Percentiles rank a stretch among this genome's conserved stretches.
These are phyloP conservation scores for Rhododendron vialii DNA, from an alignment of 148 eudicot genomes.

Conservation along the genomic window DNA sequence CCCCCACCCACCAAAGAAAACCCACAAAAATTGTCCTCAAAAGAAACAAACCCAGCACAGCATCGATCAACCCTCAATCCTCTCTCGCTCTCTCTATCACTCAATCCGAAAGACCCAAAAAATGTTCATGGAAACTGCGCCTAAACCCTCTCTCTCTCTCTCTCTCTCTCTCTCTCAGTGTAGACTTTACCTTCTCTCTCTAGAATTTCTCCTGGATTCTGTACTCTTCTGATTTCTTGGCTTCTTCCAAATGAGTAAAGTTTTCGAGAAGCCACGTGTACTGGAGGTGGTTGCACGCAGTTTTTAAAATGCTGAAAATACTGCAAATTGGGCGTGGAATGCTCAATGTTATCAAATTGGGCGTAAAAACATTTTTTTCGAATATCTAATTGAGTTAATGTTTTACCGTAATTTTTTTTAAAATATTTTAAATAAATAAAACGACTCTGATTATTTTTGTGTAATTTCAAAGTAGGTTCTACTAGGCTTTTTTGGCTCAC, in stretches of 20 bases:
- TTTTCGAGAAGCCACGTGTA: slow-evolving; percentile 21
- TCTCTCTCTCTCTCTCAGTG: not conserved
- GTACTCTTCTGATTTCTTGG: not conserved
- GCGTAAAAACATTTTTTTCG: no score
- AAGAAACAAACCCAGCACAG: not conserved
- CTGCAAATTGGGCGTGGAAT: not conserved
- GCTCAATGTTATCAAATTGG: not conserved
- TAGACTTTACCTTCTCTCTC: not conserved
- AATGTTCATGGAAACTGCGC: not conserved
- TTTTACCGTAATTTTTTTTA: no score
- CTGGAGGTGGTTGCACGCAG: slow-evolving; percentile 10
- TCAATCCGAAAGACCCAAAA: not conserved
- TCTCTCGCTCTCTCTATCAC: not conserved
- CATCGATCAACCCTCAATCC: not conserved
- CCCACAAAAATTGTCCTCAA: slow-evolving; percentile 9
- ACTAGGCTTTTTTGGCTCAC: no score
- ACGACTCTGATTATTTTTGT: no score
- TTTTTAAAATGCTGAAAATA: not conserved
- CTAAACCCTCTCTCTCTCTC: not conserved
- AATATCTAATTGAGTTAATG: no score
- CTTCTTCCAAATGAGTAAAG: not conserved
- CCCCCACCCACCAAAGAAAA: slow-evolving; percentile 5
- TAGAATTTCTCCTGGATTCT: not conserved
- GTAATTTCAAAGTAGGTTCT: no score
- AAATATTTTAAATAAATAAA: no score